Evolutionary conservation across 208 protist species (phyloP).

Genomic region (Naegleria fowleri): DNA sequence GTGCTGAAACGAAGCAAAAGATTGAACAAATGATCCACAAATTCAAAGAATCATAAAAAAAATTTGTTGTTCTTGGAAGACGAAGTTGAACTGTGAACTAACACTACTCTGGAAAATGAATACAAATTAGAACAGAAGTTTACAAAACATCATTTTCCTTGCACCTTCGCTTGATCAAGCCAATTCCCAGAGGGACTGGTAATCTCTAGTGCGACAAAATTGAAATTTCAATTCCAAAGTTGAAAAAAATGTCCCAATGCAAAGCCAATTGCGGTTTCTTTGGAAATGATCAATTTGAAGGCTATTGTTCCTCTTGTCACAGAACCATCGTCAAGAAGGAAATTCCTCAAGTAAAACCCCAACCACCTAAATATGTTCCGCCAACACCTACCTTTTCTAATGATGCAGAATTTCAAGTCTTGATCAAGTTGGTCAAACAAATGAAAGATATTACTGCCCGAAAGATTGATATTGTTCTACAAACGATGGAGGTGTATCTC

Average conservation of each 20-base stretch:
- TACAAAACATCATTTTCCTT: no score
- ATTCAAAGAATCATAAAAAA: no score
- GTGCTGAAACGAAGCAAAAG: no score
- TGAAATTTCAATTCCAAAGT: no score
- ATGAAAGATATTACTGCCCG: not conserved
- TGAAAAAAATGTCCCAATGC: not conserved
- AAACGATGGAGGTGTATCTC: not conserved
- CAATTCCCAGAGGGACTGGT: no score
- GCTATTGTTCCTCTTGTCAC: not conserved
- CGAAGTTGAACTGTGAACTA: no score
- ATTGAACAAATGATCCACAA: no score
- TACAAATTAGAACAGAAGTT: no score
- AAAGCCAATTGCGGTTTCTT: not conserved
- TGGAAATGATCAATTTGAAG: not conserved
- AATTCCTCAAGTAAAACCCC: not conserved
- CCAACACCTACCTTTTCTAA: not conserved
- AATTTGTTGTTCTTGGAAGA: no score
- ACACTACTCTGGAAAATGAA: no score
- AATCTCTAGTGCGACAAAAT: no score
- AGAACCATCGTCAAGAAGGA: not conserved
- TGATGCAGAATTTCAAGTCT: not conserved
- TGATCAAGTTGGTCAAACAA: not conserved
- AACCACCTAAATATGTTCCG: not conserved
- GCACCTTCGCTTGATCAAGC: no score
- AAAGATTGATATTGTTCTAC: not conserved